These are phyloP conservation scores for Ophiocordyceps sinensis DNA, from an alignment of 2,329 filamentous ascomycete species.

Conservation along the genomic window DNA sequence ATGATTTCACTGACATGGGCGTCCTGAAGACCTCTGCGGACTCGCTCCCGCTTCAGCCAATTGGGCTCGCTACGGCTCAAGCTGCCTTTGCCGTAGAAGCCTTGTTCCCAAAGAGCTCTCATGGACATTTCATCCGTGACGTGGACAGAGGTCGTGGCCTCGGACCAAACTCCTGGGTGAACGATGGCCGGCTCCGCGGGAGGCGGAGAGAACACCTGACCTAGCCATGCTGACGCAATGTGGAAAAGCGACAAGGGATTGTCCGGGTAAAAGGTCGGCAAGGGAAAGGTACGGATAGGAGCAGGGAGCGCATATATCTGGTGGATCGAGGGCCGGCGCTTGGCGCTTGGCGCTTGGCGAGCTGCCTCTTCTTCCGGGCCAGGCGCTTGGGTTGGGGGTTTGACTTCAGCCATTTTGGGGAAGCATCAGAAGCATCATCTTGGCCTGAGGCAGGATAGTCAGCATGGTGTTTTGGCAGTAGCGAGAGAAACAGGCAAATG, in stretches of 20 bases:
- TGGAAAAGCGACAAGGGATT: slow-evolving; percentile 83
- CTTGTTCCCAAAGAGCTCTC: slow-evolving; percentile 82
- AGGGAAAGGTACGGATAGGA: slow-evolving; percentile 67
- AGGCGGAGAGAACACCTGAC: slow-evolving; percentile 54
- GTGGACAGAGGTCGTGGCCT: slow-evolving; percentile 68
- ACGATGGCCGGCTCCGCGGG: slow-evolving; percentile 47
- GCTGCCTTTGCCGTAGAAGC: slow-evolving; percentile 91
- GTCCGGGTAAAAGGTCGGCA: slow-evolving; percentile 79
- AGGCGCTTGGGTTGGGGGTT: slow-evolving; percentile 9
- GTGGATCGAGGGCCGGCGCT: slow-evolving; percentile 34
- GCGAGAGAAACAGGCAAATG: slow-evolving; percentile 7
- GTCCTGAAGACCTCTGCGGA: slow-evolving; percentile 48
- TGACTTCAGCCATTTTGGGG: slow-evolving; percentile 27
- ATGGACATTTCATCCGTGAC: slow-evolving; percentile 64
- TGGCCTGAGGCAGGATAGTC: slow-evolving; percentile 17
- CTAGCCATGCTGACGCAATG: slow-evolving; percentile 62
- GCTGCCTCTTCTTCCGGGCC: slow-evolving; percentile 3
- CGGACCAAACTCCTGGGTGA: slow-evolving; percentile 68
- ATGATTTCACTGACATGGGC: slow-evolving; percentile 66
- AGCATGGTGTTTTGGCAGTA: neutral
- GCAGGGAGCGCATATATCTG: slow-evolving; percentile 71
- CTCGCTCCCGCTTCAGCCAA: slow-evolving; percentile 76
- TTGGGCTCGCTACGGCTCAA: slow-evolving; percentile 89
- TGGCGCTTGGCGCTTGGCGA: slow-evolving; percentile 7
- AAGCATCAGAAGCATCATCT: slow-evolving; percentile 33